Percentiles rank a stretch among this genome's conserved stretches.
These are phyloP conservation scores for Penicillium sp. DNA, from an alignment of 2,329 filamentous ascomycete genomes.

Conservation along the genomic window DNA sequence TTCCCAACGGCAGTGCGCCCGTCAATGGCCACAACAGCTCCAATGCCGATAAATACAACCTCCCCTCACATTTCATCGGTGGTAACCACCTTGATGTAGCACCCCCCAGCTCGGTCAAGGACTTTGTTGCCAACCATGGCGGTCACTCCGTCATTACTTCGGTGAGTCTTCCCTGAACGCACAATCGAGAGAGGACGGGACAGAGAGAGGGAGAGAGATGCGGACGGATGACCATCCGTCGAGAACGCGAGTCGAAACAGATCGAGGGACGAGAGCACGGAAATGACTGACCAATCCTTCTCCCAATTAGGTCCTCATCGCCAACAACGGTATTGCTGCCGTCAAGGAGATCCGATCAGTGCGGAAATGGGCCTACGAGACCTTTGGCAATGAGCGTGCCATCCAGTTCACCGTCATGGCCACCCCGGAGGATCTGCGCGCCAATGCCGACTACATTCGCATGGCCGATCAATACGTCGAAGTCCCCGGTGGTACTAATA, in stretches of 20 bases:
- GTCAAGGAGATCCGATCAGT: slow-evolving; percentile 99
- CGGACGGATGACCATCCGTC: not conserved
- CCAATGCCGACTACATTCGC: slow-evolving; percentile 98
- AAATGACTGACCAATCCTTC: slow-evolving; percentile 14
- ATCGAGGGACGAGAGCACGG: slow-evolving; percentile 1
- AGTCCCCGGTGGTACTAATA: slow-evolving; percentile 97
- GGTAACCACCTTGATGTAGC: slow-evolving; percentile 87
- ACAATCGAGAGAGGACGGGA: not conserved
- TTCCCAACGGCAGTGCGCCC: slow-evolving; percentile 43
- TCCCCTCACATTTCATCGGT: slow-evolving; percentile 95
- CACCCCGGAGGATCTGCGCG: slow-evolving; percentile 94
- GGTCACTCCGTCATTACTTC: slow-evolving; percentile 99
- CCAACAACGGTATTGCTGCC: slow-evolving; percentile 99
- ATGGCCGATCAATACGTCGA: slow-evolving; percentile 99
- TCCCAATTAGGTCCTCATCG: slow-evolving; percentile 80
- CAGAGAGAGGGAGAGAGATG: not conserved
- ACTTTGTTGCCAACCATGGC: slow-evolving; percentile 87
- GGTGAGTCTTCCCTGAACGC: slow-evolving; percentile 63
- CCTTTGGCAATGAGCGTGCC: slow-evolving; percentile 95
- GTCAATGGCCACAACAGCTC: slow-evolving; percentile 64
- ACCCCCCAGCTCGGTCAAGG: slow-evolving; percentile 84
- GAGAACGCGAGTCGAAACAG: not conserved
- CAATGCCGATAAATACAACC: slow-evolving; percentile 79
- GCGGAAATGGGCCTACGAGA: slow-evolving; percentile 99
- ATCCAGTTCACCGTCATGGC: slow-evolving; percentile 99